These are phyloP conservation scores for Leptodontidium sp. DNA, from an alignment of 2,329 filamentous ascomycete species.

Conservation along the genomic window DNA sequence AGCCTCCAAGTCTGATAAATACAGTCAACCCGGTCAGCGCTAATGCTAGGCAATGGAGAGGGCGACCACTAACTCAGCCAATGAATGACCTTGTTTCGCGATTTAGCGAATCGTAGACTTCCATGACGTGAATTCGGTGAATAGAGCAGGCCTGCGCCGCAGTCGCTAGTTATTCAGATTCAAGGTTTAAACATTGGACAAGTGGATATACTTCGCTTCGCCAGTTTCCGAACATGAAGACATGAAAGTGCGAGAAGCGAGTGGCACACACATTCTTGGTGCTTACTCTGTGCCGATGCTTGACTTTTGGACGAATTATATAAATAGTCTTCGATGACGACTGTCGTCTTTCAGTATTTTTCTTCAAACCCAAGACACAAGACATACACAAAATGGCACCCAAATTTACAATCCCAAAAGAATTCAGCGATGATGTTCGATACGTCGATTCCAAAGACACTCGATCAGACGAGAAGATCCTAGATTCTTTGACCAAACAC, in stretches of 20 bases:
- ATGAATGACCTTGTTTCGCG: neutral
- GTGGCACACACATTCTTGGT: neutral
- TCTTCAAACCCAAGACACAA: neutral
- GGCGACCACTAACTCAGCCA: neutral
- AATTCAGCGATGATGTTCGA: conserved; percentile 10
- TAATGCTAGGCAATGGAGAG: too few relatives aligned
- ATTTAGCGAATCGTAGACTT: neutral
- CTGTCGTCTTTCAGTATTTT: neutral
- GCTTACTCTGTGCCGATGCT: neutral
- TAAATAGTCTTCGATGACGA: too few relatives aligned
- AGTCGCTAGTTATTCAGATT: too few relatives aligned
- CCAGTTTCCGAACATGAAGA: too few relatives aligned
- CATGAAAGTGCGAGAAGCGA: conserved; percentile 1
- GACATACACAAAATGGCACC: neutral
- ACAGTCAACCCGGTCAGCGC: too few relatives aligned
- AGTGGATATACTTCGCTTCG: neutral
- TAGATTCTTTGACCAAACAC: conserved; percentile 44
- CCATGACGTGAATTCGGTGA: neutral
- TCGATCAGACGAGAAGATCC: conserved; percentile 52
- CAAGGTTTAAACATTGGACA: neutral
- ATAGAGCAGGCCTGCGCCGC: neutral
- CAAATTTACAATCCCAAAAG: conserved; percentile 11
- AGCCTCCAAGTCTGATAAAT: neutral
- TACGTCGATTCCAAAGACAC: conserved; percentile 19
- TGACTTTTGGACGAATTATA: too few relatives aligned